Evolutionary conservation across 768 basidiomycete genomes (phyloP).

Genomic region (Suillus cothurnatus): DNA sequence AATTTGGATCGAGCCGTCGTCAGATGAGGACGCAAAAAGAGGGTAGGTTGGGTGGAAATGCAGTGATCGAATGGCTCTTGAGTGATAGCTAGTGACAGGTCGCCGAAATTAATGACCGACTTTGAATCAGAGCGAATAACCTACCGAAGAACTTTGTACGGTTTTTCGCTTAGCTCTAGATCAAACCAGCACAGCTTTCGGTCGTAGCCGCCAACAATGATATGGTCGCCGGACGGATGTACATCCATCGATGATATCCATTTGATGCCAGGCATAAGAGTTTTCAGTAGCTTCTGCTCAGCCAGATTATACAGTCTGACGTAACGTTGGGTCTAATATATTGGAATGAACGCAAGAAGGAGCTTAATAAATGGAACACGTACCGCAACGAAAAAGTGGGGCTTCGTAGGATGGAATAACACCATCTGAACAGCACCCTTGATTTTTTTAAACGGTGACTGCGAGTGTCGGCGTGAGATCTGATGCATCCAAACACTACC

Average conservation of each 20-base stretch:
- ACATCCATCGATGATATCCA: conserved; percentile 99
- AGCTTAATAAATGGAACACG: conserved; percentile 34
- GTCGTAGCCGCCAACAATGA: conserved; percentile 98
- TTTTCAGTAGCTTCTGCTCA: conserved; percentile 91
- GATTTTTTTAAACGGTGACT: conserved; percentile 96
- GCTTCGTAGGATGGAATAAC: conserved; percentile 91
- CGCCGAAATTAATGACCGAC: conserved; percentile 14
- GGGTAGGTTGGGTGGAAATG: conserved; percentile 95
- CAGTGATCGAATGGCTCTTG: conserved; percentile 89
- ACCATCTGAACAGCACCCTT: conserved; percentile 90
- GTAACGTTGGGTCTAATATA: conserved; percentile 87
- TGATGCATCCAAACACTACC: conserved; percentile 96
- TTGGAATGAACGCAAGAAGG: conserved; percentile 14
- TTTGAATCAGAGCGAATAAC: conserved; percentile 7
- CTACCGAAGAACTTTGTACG: conserved; percentile 93
- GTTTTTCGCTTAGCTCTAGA: conserved; percentile 93
- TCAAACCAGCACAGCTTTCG: conserved; percentile 99
- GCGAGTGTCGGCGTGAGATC: conserved; percentile 88
- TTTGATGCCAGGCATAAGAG: conserved; percentile 90
- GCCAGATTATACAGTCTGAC: conserved; percentile 94
- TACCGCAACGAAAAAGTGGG: conserved; percentile 97
- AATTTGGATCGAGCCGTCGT: conserved; percentile 95
- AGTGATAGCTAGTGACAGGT: conserved; percentile 71
- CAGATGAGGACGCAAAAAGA: conserved; percentile 93
- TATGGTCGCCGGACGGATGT: conserved; percentile 93